Evolutionary conservation across 495 filamentous ascomycete genomes (phyloP).

Genomic region (Niebla homalea): DNA sequence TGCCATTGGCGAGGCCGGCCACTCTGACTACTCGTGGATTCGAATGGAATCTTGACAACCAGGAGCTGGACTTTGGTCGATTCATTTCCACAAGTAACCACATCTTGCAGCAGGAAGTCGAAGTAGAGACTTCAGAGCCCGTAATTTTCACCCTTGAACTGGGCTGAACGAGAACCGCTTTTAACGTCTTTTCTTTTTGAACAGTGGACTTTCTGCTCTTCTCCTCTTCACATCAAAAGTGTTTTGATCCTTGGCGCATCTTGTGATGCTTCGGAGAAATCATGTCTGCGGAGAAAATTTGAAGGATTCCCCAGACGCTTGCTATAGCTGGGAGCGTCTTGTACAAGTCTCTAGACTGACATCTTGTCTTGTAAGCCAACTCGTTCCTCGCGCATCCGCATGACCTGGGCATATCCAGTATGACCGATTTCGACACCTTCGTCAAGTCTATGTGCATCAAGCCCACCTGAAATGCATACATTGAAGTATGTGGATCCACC

Average conservation of each 20-base stretch:
- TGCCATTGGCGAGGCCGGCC: constrained; percentile 64
- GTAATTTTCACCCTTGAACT: constrained; percentile 83
- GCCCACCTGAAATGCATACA: neutral
- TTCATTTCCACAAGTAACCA: constrained; percentile 91
- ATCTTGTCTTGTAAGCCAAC: too few species aligned
- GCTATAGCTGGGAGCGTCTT: neutral
- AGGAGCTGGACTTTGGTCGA: constrained; percentile 70
- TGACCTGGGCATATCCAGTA: too few species aligned
- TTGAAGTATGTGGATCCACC: neutral
- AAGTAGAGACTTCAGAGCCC: constrained; percentile 49
- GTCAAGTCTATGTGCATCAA: too few species aligned
- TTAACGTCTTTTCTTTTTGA: too few species aligned
- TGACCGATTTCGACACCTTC: too few species aligned
- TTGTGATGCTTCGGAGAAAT: too few species aligned
- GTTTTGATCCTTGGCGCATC: neutral
- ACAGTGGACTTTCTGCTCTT: too few species aligned
- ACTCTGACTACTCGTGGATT: constrained; percentile 64
- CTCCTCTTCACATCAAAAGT: too few species aligned
- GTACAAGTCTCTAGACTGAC: neutral
- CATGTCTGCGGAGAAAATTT: too few species aligned
- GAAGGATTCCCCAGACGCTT: too few species aligned
- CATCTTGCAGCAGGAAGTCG: constrained; percentile 42
- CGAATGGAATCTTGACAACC: constrained; percentile 77
- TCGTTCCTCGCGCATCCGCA: too few species aligned
- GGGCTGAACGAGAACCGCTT: neutral